Base-by-base conservation (phyloP, 108 stramenopile species). In the Chaetoceros muelleri region DNA sequence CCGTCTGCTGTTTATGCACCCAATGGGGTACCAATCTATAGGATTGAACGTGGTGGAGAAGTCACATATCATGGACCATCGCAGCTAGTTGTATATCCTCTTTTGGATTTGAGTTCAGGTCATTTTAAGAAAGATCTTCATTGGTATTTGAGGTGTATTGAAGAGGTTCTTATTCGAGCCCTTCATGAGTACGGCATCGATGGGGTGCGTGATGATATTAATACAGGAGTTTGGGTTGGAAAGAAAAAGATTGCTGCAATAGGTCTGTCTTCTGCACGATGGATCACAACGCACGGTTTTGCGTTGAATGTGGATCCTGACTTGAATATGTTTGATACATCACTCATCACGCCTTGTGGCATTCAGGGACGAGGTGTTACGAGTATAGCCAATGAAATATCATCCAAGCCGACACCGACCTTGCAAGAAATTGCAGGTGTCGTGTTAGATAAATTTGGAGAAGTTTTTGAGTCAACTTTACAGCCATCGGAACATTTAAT, bases 21-120 rank as follows among this genome's bases (percentile, higher is more conserved):
- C 2, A 85, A 87, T 61, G 74, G 71, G 13, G 74, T 79, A 8
- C 87, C 85, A 21, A 72, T 94, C 17, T 84, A 86, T 58, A 71
- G 95, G 46, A 81, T 93, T 17, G 95, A 97, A 55, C 85, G 98
- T 2, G 98, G 98, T 1, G 98, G 98, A 3, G 95, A 99, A 69
- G 96, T 98, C 25, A 99, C 98, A 16, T 99, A 71, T 56, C 98
- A 99, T 73, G 98, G 98, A 3, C 98, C 97, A 2, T 91, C 88
- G 23, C 98, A 99, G 65, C 61, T 99, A 2, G 94, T 96, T 0
- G 73, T 86, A 3, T 99, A 99, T 69, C 98, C 98, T 10, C 57
- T 98, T 50, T 59, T 99, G 50, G 84, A 96, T 69, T 82, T 97
- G 60, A 62, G 66, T 31, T 24, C 40, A 19, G 40, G 20, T 20